These are phyloP conservation scores for Sarocladium strictum DNA, from an alignment of 2,329 filamentous ascomycete genomes.

Conservation along the genomic window DNA sequence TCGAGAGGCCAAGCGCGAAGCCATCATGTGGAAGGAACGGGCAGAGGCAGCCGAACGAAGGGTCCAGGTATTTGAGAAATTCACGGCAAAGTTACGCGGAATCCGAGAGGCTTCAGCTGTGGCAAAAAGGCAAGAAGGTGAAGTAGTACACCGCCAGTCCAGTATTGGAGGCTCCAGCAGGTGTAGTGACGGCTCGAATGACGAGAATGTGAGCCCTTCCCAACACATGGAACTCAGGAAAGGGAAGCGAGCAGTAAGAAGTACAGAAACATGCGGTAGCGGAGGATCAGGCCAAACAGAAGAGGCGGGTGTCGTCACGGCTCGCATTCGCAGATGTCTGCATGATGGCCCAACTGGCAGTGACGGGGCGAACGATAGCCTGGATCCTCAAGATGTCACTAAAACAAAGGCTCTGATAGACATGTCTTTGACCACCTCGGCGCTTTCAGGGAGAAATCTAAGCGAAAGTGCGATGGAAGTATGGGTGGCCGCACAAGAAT, in stretches of 20 bases:
- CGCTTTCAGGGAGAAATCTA: conserved; percentile 11
- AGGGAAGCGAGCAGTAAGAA: not conserved
- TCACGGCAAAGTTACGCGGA: conserved; percentile 20
- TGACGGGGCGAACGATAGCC: not conserved
- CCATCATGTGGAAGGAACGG: conserved; percentile 43
- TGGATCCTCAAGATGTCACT: not conserved
- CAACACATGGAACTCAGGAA: conserved; percentile 9
- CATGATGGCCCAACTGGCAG: conserved; percentile 12
- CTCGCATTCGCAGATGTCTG: conserved; percentile 21
- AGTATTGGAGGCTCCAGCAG: not conserved
- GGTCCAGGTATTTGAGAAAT: conserved; percentile 40
- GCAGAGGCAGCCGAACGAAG: conserved; percentile 51
- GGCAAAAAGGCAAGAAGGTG: not conserved
- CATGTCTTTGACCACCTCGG: not conserved
- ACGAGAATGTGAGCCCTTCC: not conserved
- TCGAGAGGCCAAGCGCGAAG: conserved; percentile 26
- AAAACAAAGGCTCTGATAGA: not conserved
- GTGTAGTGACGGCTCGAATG: not conserved
- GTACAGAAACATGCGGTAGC: conserved; percentile 10
- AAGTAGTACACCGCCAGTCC: not conserved
- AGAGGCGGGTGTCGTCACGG: conserved; percentile 19
- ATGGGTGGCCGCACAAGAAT: conserved; percentile 25
- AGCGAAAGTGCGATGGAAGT: conserved; percentile 20
- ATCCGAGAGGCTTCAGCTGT: conserved; percentile 9
- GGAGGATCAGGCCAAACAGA: conserved; percentile 19